These are phyloP conservation scores for Geosmithia morbida DNA, from an alignment of 2,329 filamentous ascomycete species.

Conservation along the genomic window DNA sequence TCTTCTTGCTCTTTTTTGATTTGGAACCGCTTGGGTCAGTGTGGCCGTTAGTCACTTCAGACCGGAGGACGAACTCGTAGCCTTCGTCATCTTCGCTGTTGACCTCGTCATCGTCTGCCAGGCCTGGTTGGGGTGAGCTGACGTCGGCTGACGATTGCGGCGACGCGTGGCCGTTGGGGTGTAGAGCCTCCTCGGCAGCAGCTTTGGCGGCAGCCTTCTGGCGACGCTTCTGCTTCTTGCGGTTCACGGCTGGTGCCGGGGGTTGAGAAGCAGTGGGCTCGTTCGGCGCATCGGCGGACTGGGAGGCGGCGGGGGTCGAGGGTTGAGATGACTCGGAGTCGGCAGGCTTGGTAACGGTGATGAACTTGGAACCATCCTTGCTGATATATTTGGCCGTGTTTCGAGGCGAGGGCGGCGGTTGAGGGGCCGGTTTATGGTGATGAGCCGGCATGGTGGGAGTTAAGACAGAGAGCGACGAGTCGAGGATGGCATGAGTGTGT, in stretches of 20 bases:
- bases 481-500: conserved; percentile 14
- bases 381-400: conserved; percentile 49
- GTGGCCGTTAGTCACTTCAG: conserved; percentile 13
- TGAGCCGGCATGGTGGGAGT: conserved; percentile 34
- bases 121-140: conserved; percentile 9
- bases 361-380: conserved; percentile 56
- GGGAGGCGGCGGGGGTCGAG: conserved; percentile 31
- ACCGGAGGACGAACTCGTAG: conserved; percentile 22
- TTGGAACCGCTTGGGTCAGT: conserved; percentile 16
- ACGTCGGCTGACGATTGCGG: conserved; percentile 11
- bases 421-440: conserved; percentile 32
- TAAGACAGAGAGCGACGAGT: conserved; percentile 16
- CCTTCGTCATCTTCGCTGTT: conserved; percentile 40
- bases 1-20: conserved; percentile 51
- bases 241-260: conserved; percentile 49
- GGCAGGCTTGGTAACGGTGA: conserved; percentile 44
- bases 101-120: conserved; percentile 32
- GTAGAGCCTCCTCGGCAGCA: conserved; percentile 22
- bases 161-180: conserved; percentile 23
- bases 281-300: conserved; percentile 16
- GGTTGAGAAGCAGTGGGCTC: conserved; percentile 4
- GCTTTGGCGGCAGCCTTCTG: conserved; percentile 69
- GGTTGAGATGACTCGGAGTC: conserved; percentile 38
- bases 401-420: conserved; percentile 35
- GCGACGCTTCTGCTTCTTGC: conserved; percentile 90